Base-by-base conservation (phyloP, 148 eudicot genomes). In the Diospyros kaki region DNA sequence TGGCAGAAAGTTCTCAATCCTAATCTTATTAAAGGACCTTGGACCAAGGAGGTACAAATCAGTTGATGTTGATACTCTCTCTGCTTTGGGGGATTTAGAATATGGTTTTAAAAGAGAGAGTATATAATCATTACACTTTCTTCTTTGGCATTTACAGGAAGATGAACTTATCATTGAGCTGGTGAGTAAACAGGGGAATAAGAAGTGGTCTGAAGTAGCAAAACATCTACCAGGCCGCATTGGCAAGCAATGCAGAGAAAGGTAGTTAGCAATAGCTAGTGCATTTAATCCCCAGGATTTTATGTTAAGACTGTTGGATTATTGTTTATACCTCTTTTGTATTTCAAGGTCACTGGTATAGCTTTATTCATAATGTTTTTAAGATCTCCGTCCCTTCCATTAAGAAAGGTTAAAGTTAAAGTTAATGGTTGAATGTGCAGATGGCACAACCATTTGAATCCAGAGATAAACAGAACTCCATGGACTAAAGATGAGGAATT, bases 1-100 rank as follows among this genome's bases (percentile, higher is more conserved):
- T 93, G 98, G 98, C 92, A 91, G 69, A 93, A 93, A 71, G 98
- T 93, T 78, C 87, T 91, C 63, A 73, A 89, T 83, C 98, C 98
- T 42, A 87, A 87, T 59, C 84, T 91, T 40, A 76, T 88, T 39
- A 93, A 93, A 86, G 92, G 98, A 70, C 83, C 96, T 42, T 91
- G 98, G 96, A 85, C 84, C 70, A 91, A 93, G 79, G 89, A 91
- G 94, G 98, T 89, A 78, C 7, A 15, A 15, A 59, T 52, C 53
- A 28, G 28, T 14, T 61, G 62, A n/a, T 18, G 44, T 60, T 41
- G 56, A 11, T 41, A 50, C 52, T 46, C 64, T 73, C 66, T 14
- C 53, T 76, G 43, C 38, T 69, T 9, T 51, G 38, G 9, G 2
- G 11, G 9, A 45, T 18, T 12, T 38, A 5, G 6, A 28, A 28